A percentile compares a stretch with the other conserved stretches of the same genome.
Evolutionary conservation across 331 rosid species (phyloP).

Genomic region (Prunus yedoensis): DNA sequence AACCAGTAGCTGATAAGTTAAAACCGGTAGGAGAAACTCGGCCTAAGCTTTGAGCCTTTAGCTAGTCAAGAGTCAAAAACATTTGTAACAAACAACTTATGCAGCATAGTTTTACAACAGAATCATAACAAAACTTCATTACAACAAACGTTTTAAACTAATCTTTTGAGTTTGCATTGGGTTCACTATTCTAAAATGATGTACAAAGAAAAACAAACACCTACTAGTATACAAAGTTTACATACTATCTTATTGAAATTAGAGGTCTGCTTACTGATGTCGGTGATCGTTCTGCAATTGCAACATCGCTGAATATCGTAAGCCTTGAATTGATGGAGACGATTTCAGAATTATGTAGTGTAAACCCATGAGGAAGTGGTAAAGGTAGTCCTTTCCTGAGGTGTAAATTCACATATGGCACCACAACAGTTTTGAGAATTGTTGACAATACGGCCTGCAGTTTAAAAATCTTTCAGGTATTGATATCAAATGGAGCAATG

Average conservation of each 20-base stretch:
- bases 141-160: not conserved
- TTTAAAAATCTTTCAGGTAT: slow-evolving; percentile 3
- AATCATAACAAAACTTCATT: not conserved
- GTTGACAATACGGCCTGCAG: slow-evolving; percentile 55
- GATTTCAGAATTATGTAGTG: slow-evolving; percentile 48
- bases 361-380: slow-evolving; percentile 61
- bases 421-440: slow-evolving; percentile 45
- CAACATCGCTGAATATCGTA: slow-evolving; percentile 50
- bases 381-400: slow-evolving; percentile 60
- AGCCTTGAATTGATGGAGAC: slow-evolving; percentile 48
- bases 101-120: not conserved
- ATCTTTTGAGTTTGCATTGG: not conserved
- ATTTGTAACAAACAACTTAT: not conserved
- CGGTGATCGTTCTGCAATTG: slow-evolving; percentile 27
- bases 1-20: too few species aligned
- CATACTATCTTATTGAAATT: not conserved
- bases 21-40: too few species aligned
- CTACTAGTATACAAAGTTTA: not conserved
- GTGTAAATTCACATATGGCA: slow-evolving; percentile 57
- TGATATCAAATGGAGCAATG: not conserved
- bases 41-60: not conserved
- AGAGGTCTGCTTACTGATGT: slow-evolving; percentile 15
- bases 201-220: not conserved
- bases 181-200: not conserved
- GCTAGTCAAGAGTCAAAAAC: not conserved